Evolutionary conservation across 2,329 filamentous ascomycete species (phyloP).

Genomic region (Ceratocystis lukuohia): DNA sequence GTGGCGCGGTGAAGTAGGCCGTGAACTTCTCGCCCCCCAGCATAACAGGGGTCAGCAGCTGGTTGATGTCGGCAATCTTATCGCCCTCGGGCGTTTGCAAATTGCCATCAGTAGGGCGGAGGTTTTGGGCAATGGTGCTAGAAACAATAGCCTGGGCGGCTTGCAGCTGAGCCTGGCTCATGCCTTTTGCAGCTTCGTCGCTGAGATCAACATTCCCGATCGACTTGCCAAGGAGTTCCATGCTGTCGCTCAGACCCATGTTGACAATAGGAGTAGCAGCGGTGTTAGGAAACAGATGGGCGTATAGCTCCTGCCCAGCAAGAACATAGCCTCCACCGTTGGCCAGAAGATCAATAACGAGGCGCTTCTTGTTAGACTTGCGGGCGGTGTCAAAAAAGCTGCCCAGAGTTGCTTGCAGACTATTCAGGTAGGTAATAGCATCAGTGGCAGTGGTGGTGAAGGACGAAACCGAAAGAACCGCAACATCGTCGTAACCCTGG

Average conservation of each 20-base stretch:
- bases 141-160: constrained; percentile 35
- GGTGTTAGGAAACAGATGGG: constrained; percentile 39
- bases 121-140: constrained; percentile 32
- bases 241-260: constrained; percentile 36
- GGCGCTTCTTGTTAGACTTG: constrained; percentile 41
- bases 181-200: constrained; percentile 24
- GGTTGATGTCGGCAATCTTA: constrained; percentile 24
- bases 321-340: constrained; percentile 48
- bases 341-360: constrained; percentile 44
- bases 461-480: constrained; percentile 25
- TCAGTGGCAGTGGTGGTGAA: constrained; percentile 23
- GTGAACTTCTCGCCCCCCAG: constrained; percentile 38
- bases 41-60: constrained; percentile 26
- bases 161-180: constrained; percentile 28
- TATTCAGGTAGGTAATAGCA: constrained; percentile 22
- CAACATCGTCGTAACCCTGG: constrained; percentile 27
- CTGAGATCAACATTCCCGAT: constrained; percentile 25
- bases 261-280: constrained; percentile 37
- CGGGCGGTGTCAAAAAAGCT: constrained; percentile 25
- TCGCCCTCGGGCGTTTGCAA: constrained; percentile 34
- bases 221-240: constrained; percentile 31
- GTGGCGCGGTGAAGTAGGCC: constrained; percentile 32
- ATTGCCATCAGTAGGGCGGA: constrained; percentile 30
- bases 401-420: constrained; percentile 26
- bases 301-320: constrained; percentile 50